Base-by-base conservation (phyloP, 1,139 yeast genomes). In the Pichia sp. region DNA sequence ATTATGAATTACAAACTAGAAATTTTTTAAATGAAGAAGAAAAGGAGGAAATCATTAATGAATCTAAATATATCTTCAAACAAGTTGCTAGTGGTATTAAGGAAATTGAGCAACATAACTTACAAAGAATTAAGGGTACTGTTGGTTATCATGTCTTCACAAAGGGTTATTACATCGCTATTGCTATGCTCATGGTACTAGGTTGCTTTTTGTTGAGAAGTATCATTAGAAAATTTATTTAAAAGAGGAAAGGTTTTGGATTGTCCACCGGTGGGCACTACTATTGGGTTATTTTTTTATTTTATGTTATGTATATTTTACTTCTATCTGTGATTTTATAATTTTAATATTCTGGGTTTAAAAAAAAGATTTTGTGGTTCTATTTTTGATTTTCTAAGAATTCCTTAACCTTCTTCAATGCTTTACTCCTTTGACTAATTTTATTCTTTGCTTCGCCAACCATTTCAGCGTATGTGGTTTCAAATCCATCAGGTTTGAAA, bases 381-480 rank as follows among this genome's bases (percentile, higher is more conserved):
- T n/a, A n/a, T n/a, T n/a, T n/a, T n/a, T n/a, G n/a, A n/a, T n/a
- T n/a, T 32, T 59, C 47, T 52, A 90, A 71, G 58, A 71, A 86
- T 30, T 72, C 77, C 63, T 77, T 79, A 52, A 92, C 75, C 65
- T 85, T 79, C 51, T 73, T 79, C 60, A 92, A 76, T 0, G 98
- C 97, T 64, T 74, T 81, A 60, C 74, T 88, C 61, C 99, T 76
- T 63, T 94, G 98, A 56, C 95, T 84, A 54, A 92, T 85, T 16
- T 76, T 66, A 65, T 92, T 90, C 70, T 94, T 94, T 39, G 75
- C 70, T 5, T 66, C 64, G 60, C 85, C 85, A 49, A 77, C 81
- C 92, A 94, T 80, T 67, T 92, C 97, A n/a, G 97, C 97, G 63
- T 85, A 87, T 0, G 97, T 90, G 62, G 81, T 63, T 16, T 72